Base-by-base conservation (phyloP, 2,329 filamentous ascomycete genomes). In the Fusarium vanettenii region DNA sequence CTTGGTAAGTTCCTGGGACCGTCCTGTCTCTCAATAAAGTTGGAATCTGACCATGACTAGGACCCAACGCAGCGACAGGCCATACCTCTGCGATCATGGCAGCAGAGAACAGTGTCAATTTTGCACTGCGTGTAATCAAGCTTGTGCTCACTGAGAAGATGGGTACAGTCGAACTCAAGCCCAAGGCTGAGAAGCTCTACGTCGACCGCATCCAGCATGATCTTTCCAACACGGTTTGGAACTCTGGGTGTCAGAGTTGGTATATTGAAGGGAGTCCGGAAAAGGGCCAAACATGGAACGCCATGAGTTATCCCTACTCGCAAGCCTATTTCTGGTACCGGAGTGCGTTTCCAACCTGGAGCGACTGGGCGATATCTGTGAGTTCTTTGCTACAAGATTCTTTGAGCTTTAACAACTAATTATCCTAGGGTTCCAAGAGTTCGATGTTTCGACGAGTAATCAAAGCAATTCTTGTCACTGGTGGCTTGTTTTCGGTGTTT, bases 11-110 rank as follows among this genome's bases (percentile, higher is more conserved):
- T 20, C 10, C 41, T 20, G n/a, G 41, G 10, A n/a, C 10, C 20
- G 43, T 8, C 10, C 7, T 37, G 35, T 8, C 13, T 48, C 22
- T 48, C 20, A 13, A 3, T 3, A 20, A 14, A 14, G 3, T 6
- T 48, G 20, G n/a, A 48, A 14, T 72, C 39, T n/a, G 18, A 59
- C 20, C 2, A 43, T 18, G 29, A 11, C 4, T 45, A 84, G 84
- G 91, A 0, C 91, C 91, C 1, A 93, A 93, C 77, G 88, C 89
- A 0, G 85, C 84, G 0, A 92, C 91, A 0, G 91, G 91, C 0
- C 91, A 93, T 79, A 88, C 85, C 0, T 89, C 87, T 14, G 88
- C 91, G 11, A 86, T 92, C 55, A 85, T 92, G 76, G 88, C 90
- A 0, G 84, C 85, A 5, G 91, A 93, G 74, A 92, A 92, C 78